These are phyloP conservation scores for Lentinus polychrous DNA, from an alignment of 1,284 basidiomycete species.

Conservation along the genomic window DNA sequence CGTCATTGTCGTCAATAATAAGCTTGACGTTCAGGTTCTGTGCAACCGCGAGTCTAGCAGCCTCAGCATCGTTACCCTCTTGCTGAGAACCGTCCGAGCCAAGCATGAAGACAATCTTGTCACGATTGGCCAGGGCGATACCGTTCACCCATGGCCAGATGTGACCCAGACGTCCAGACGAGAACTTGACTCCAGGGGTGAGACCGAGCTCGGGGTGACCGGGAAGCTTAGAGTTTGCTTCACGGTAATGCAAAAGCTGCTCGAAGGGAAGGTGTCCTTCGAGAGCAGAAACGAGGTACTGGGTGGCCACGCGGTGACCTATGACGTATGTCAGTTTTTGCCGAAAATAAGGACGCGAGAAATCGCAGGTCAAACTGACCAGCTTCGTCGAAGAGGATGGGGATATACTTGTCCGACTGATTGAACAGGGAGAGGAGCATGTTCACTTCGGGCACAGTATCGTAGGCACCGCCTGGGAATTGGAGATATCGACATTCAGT, in stretches of 20 bases:
- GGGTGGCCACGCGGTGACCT: slow-evolving; percentile 85
- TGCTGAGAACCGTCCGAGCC: slow-evolving; percentile 87
- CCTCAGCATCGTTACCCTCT: slow-evolving; percentile 85
- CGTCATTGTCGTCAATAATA: slow-evolving; percentile 82
- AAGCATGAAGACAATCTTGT: slow-evolving; percentile 72
- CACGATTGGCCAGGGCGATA: slow-evolving; percentile 69
- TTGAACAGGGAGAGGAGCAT: slow-evolving; percentile 69
- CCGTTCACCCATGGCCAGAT: slow-evolving; percentile 82
- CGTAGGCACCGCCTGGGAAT: slow-evolving; percentile 68
- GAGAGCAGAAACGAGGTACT: slow-evolving; percentile 74
- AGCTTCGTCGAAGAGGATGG: slow-evolving; percentile 71
- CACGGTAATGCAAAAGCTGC: slow-evolving; percentile 77
- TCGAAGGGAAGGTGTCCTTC: slow-evolving; percentile 66
- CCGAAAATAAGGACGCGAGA: slow-evolving; percentile 4
- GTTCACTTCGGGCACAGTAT: slow-evolving; percentile 78
- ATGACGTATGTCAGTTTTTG: slow-evolving; percentile 1
- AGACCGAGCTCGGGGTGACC: slow-evolving; percentile 82
- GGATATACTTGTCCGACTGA: slow-evolving; percentile 52
- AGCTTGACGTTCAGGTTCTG: slow-evolving; percentile 77
- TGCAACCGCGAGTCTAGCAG: slow-evolving; percentile 78
- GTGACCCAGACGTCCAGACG: slow-evolving; percentile 78
- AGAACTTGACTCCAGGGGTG: slow-evolving; percentile 83
- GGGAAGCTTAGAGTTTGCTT: slow-evolving; percentile 77
- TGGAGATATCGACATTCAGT: not conserved
- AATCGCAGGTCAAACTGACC: slow-evolving; percentile 36